Evolutionary conservation across 2,329 filamentous ascomycete species (phyloP), one percentile per base, ranked within the genome.

Genomic region (Nothopassalora personata): DNA sequence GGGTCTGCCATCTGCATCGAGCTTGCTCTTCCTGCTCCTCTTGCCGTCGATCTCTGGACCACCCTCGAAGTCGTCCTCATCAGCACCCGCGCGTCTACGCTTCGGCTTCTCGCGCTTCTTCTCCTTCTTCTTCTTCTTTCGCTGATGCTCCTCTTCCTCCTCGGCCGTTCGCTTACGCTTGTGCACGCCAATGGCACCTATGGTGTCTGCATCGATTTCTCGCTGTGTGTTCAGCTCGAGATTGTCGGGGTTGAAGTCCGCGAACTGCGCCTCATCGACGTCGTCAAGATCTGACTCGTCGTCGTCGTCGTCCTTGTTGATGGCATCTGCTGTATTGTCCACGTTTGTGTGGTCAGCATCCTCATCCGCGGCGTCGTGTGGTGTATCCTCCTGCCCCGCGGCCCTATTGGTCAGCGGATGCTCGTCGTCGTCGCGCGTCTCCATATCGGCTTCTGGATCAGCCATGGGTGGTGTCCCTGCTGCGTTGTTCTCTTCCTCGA

Each of bases 111-210:
- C 64, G 45, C 64, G 61, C 59, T 62, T 66, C 59, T 63, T 64
- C 49, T 65, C 64, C 55, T 64, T 66, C 53, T 60, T 64, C 56
- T 66, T 66, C 61, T 65, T 66, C 55, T 66, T 90, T 47, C 80
- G 75, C 52, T 81, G 81, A 31, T 82, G 84, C 54, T 86, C 86
- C 34, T 83, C 79, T 33, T 81, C 80, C 54, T 79, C 79, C 62
- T 82, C 83, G 53, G 81, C 83, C 39, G 81, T 87, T 58, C 89
- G 83, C 78, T 86, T 84, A 63, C 84, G 78, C 77, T 86, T 86
- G 73, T 85, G 81, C 56, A 84, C 81, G 58, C 85, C 82, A 62
- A 87, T 81, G 59, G 83, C 68, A 60, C 80, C 83, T 62, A 87
- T 74, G 58, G 84, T 86, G 61, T 81, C 81, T 61, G 85, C 83